These are phyloP conservation scores for Microcera coccophila DNA, from an alignment of 2,329 filamentous ascomycete genomes.

Conservation along the genomic window DNA sequence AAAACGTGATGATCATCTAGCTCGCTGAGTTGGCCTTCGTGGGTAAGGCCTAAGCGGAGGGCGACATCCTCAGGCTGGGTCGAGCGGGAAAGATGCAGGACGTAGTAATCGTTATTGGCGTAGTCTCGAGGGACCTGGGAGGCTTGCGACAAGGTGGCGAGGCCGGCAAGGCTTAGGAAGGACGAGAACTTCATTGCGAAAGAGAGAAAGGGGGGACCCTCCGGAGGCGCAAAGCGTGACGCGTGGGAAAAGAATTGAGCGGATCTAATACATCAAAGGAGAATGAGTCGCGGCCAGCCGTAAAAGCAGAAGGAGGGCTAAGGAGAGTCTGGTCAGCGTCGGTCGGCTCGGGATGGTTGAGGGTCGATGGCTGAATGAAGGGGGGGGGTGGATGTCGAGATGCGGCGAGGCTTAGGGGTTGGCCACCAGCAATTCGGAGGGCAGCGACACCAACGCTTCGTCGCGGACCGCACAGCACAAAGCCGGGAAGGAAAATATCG, in stretches of 20 bases:
- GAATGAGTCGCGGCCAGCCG: slow-evolving; percentile 5
- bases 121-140: slow-evolving; percentile 63
- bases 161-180: slow-evolving; percentile 51
- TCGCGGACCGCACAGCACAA: background rate
- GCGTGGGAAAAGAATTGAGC: slow-evolving; percentile 12
- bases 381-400: no score
- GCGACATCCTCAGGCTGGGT: slow-evolving; percentile 68
- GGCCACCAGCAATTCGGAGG: background rate
- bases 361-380: background rate
- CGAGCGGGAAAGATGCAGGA: slow-evolving; percentile 71
- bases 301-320: slow-evolving; percentile 8
- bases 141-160: slow-evolving; percentile 47
- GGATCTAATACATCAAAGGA: slow-evolving; percentile 24
- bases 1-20: slow-evolving; percentile 83
- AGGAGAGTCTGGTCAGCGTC: no score
- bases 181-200: slow-evolving; percentile 49
- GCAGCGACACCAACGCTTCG: background rate
- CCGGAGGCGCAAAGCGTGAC: background rate
- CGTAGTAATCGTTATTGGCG: slow-evolving; percentile 84
- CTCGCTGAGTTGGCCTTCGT: slow-evolving; percentile 78
- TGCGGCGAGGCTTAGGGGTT: background rate
- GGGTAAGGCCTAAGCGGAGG: slow-evolving; percentile 65
- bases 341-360: slow-evolving; percentile 8
- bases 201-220: background rate
- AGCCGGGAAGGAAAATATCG: background rate